Evolutionary conservation across 768 basidiomycete genomes (phyloP).

Genomic region (Lentinula lateritia): DNA sequence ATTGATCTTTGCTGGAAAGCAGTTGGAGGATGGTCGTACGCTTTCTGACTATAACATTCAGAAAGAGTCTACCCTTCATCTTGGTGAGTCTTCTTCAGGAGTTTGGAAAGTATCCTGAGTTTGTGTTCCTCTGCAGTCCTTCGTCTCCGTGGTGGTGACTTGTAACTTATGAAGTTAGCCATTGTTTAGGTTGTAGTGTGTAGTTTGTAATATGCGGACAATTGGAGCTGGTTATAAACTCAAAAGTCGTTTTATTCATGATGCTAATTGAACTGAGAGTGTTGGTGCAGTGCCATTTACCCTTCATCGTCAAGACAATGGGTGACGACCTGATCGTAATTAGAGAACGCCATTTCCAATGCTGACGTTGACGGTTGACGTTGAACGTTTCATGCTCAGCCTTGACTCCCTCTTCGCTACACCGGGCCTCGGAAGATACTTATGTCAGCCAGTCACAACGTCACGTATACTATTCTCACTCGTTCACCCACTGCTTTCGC

Average conservation of each 20-base stretch:
- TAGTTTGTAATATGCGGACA: too few species aligned
- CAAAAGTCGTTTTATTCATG: not conserved
- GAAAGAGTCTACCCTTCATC: constrained; percentile 42
- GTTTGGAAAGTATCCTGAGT: not conserved
- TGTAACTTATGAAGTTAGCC: not conserved
- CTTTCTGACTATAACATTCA: constrained; percentile 68
- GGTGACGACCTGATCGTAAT: constrained; percentile 1
- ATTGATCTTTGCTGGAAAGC: constrained; percentile 78
- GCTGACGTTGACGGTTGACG: not conserved
- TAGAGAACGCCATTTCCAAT: too few species aligned
- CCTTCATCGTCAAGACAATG: not conserved
- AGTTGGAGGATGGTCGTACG: constrained; percentile 82
- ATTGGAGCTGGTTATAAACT: not conserved
- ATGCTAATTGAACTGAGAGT: not conserved
- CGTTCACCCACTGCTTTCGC: constrained; percentile 10
- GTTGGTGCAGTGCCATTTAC: too few species aligned
- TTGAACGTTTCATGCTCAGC: not conserved
- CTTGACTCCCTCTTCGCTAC: not conserved
- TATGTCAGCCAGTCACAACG: not conserved
- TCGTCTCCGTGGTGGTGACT: constrained; percentile 33
- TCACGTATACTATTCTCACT: not conserved
- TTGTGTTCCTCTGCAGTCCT: constrained; percentile 23
- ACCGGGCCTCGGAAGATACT: too few species aligned
- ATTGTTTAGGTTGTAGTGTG: not conserved
- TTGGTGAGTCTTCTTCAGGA: constrained; percentile 23